Evolutionary conservation across 345 rosid genomes (phyloP), one percentile per base, ranked within the genome.

Genomic region (Hevea brasiliensis): DNA sequence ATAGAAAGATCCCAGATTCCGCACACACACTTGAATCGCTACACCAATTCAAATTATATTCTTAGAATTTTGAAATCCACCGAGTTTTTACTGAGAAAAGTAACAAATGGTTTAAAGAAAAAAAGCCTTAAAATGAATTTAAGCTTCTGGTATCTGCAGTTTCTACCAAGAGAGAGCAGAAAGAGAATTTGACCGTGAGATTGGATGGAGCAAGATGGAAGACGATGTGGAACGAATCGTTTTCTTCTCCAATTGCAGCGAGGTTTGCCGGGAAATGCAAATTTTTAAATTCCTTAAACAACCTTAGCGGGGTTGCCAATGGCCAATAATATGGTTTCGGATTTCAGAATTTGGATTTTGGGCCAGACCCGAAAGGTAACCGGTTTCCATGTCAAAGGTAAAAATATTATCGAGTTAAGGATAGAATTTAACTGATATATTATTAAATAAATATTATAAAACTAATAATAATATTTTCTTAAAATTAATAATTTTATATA

Each of bases 191-290:
- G 51, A 68, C 72, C 37, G 23, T 59, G 27, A 40, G 57, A 71
- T 60, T 47, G 65, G 53, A 45, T 50, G 50, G 40, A 32, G 41
- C 37, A 57, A 68, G 50, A 64, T 3, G 60, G 20, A 14, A 59
- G 24, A 2, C 24, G 56, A 9, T n/a, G 18, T 11, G 65, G 3
- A 8, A 37, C 7, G 70, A 29, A 32, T 71, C 48, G 20, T 55
- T 12, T 55, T 32, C 40, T 21, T 56, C 37, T 62, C 57, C 12
- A 13, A 50, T 24, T 11, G 57, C 45, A 20, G 65, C 17, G 56
- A 51, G 20, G 61, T 67, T 72, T 58, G 81, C 80, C 85, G 82
- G 79, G 84, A 82, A 82, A 60, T 1, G 53, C 37, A 72, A 71
- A 24, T 10, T 68, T 84, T 70, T 76, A 64, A 76, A 68, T 50